Conservation (phyloP, 1,284 basidiomycete genomes). For the Chalciporus piperatoides region DNA sequence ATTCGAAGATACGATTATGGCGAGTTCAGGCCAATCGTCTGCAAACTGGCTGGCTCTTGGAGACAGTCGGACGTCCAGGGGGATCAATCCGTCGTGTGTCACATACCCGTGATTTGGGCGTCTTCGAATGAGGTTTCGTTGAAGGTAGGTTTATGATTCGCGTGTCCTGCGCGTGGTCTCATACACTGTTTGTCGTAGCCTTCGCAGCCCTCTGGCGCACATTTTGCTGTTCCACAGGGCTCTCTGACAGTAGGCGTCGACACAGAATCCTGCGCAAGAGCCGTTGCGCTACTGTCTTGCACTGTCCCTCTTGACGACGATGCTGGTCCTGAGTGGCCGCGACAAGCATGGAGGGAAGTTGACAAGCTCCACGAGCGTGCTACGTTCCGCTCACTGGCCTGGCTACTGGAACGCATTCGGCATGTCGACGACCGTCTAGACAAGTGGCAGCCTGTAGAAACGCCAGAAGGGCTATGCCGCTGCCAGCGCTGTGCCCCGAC, state of each 20-base stretch:
- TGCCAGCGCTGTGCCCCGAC: constrained; percentile 79
- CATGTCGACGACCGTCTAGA: constrained; percentile 62
- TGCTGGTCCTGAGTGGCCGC: constrained; percentile 76
- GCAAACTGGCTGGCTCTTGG: constrained; percentile 71
- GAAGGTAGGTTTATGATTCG: constrained; percentile 41
- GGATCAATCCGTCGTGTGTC: constrained; percentile 49
- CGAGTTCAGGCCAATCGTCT: constrained; percentile 73
- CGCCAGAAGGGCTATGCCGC: constrained; percentile 40
- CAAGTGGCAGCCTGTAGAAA: constrained; percentile 54
- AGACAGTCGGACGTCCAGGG: constrained; percentile 58
- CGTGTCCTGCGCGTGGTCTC: background rate
- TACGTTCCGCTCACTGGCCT: constrained; percentile 78
- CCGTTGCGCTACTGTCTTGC: constrained; percentile 77
- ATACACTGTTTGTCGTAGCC: constrained; percentile 20
- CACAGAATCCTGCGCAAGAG: constrained; percentile 63
- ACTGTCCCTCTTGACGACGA: constrained; percentile 64
- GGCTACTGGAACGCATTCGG: constrained; percentile 82
- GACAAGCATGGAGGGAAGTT: constrained; percentile 70
- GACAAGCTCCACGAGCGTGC: constrained; percentile 82
- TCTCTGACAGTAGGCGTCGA: constrained; percentile 52
- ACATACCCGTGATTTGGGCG: constrained; percentile 67
- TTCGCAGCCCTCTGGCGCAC: constrained; percentile 57
- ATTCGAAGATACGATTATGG: constrained; percentile 77
- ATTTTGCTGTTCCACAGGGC: constrained; percentile 60
- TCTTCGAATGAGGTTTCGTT: constrained; percentile 43